Base-by-base conservation (phyloP, 345 rosid genomes). In the Citrus trifoliata region DNA sequence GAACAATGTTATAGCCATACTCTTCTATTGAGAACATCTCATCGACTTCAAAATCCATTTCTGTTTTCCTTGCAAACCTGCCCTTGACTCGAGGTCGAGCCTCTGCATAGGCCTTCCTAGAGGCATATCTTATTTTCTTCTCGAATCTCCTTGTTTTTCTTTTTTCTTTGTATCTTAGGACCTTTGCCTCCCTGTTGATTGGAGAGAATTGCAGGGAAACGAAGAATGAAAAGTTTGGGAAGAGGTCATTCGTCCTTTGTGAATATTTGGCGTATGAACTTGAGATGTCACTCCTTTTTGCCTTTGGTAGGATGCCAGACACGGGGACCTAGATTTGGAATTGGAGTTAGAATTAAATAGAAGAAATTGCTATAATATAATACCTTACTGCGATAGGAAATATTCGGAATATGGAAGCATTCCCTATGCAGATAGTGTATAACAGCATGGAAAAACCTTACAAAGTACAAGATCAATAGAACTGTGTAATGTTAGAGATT, bases 111-210 rank as follows among this genome's bases (percentile, higher is more conserved):
- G 98, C 98, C 82, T 95, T 93, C 83, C 98, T 87, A 27, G 98
- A 93, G 62, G 98, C 98, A 86, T 93, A 93, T 87, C 98, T 87
- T 77, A 93, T 93, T n/a, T 98, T 95, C 86, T 93, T 95, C 83
- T 90, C 94, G 33, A 95, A 95, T 78, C 87, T 95, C 75, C 98
- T 83, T 0, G 83, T 82, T 86, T 95, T 95, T 90, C 88, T 95
- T 83, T 95, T 95, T 87, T 93, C 98, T 81, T 90, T 93, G 93
- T 93, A 95, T 76, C 98, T 89, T 38, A 89, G 67, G 46, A 95
- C 98, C 75, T 93, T 93, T 40, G 98, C 98, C 70, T 90, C 98
- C 85, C 98, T 89, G 69, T 92, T 97, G 89, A 83, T 51, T 24
- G 95, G 91, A 70, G 88, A 78, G 42, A 92, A 92, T 77, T 88